Evolutionary conservation across 306 rosid species (phyloP).

Genomic region (Quercus mongolica): DNA sequence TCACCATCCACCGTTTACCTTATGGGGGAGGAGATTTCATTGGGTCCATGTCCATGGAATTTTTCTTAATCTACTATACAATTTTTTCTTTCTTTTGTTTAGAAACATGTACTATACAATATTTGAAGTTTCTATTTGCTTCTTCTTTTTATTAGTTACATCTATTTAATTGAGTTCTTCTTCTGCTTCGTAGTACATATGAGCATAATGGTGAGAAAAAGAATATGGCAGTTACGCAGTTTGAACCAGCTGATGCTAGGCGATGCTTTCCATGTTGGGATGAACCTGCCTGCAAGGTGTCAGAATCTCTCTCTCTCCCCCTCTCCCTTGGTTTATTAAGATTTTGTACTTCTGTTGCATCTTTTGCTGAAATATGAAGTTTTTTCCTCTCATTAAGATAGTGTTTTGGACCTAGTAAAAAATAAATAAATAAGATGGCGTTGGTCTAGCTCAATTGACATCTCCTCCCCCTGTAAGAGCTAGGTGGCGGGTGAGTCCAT

Average conservation of each 20-base stretch:
- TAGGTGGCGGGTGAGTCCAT: no score
- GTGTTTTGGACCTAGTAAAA: no score
- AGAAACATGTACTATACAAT: neutral
- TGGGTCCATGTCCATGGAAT: neutral
- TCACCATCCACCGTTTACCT: neutral
- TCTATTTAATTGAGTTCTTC: neutral
- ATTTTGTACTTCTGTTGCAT: neutral
- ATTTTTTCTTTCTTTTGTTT: no score
- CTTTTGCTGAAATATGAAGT: neutral
- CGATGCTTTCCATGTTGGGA: slow-evolving; percentile 99
- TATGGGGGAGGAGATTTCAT: neutral
- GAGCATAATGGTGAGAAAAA: slow-evolving; percentile 81
- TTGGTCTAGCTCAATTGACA: no score
- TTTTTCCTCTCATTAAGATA: neutral
- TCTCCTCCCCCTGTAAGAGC: no score
- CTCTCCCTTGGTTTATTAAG: neutral
- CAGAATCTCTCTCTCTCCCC: slow-evolving; percentile 2
- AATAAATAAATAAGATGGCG: no score
- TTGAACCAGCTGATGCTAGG: slow-evolving; percentile 98
- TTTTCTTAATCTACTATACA: no score
- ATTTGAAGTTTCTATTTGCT: neutral
- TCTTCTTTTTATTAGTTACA: neutral
- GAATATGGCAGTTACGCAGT: slow-evolving; percentile 96
- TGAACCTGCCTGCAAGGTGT: slow-evolving; percentile 95
- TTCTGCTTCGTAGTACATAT: slow-evolving; percentile 44